Evolutionary conservation across 441 rosid species (phyloP).

Genomic region (Gossypium trilobum): DNA sequence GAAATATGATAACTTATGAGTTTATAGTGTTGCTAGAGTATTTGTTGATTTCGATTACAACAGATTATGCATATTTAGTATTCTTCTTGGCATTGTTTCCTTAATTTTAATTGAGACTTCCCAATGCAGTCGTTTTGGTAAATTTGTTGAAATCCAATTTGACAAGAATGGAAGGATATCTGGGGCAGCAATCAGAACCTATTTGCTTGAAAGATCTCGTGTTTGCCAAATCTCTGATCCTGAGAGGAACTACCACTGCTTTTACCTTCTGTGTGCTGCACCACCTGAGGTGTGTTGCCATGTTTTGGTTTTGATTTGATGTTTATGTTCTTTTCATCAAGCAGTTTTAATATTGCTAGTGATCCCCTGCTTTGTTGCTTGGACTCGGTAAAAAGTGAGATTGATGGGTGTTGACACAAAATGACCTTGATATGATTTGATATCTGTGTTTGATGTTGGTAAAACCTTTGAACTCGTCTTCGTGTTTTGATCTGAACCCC

Average conservation of each 20-base stretch:
- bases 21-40: not conserved
- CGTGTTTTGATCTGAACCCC: not conserved
- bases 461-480: not conserved
- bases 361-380: not conserved
- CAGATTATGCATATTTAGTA: not conserved
- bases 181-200: conserved; percentile 96
- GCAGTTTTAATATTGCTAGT: conserved; percentile 7
- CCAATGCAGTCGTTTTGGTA: conserved; percentile 91
- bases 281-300: conserved; percentile 74
- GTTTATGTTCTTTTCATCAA: not conserved
- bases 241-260: conserved; percentile 97
- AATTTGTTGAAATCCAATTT: conserved; percentile 98
- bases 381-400: not conserved
- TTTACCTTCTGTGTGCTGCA: conserved; percentile 95
- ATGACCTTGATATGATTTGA: not conserved
- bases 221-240: conserved; percentile 98
- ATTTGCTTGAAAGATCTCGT: conserved; percentile 97
- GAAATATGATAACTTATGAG: not conserved
- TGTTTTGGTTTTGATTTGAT: conserved; percentile 8
- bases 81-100: not conserved
- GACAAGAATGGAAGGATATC: conserved; percentile 96
- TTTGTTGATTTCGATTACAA: not conserved
- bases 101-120: conserved; percentile 20
- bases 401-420: not conserved
- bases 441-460: not conserved